Base-by-base conservation (phyloP, 2,329 filamentous ascomycete species). In the Bipolaris zeicola region DNA sequence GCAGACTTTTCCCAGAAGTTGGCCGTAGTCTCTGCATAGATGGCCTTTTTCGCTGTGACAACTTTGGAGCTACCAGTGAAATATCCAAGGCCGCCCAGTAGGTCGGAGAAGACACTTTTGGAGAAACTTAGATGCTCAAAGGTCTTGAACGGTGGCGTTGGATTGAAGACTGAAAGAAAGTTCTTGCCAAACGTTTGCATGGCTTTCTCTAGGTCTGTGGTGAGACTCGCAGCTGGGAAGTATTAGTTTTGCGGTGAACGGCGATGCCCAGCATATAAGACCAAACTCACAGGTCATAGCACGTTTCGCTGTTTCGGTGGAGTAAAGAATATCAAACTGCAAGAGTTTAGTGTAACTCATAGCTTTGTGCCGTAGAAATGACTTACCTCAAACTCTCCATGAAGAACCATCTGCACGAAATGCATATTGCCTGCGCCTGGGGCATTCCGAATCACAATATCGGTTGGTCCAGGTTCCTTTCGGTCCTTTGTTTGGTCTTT, bases 1-100 rank as follows among this genome's bases (percentile, higher is more conserved):
- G 88, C 91, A 10, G 93, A 86, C 64, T 96, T 93, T 70, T 94
- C 88, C 93, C 93, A 97, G 77, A 98, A 98, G 0, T 90, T 89
- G 74, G 96, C 92, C 52, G 91, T 90, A 61, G 94, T 91, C 78
- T 98, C 94, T 3, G 96, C 91, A 64, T 97, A 97, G 70, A 96
- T 94, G 6, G 88, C 81, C 11, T 91, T 90, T 69, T 93, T 90
- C 0, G 92, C 96, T 22, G 90, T 87, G 73, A 98, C 94, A 50
- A 96, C 90, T 22, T 96, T 79, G 28, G 90, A 87, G 50, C 93
- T 83, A 33, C 95, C 95, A 66, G 95, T 82, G 78, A 98, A 98
- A 78, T 96, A 98, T 3, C 94, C 93, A 62, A 97, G 89, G 33
- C 95, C 94, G 53, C 94, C 94, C 26, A 96, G 82, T 31, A 98